Base-by-base conservation (phyloP, 129 eudicot species). In the Pittosporum tobira region DNA sequence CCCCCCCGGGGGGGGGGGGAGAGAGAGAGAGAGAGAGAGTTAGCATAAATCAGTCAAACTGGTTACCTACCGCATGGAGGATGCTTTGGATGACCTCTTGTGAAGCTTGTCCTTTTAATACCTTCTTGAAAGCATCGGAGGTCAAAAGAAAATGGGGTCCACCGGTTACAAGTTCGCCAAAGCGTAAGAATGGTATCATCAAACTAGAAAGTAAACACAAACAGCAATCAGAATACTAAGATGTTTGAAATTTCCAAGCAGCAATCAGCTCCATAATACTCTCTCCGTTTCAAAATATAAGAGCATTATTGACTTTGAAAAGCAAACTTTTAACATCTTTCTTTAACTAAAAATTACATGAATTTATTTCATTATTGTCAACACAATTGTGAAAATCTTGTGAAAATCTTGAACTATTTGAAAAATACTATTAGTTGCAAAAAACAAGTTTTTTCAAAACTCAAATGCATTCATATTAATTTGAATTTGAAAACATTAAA, bases 111-210 rank as follows among this genome's bases (percentile, higher is more conserved):
- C 99, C 99, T 47, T 94, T 83, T 56, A 91, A 72, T 14, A 91
- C 82, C 78, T 81, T 81, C 91, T 83, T 91, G 2, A 91, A 70
- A 64, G 99, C 99, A 76, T 87, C 99, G 46, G 96, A 54, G 31
- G 83, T 91, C 67, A 91, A 70, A 55, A 94, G 81, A 71, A 91
- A 91, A 86, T 91, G 96, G 55, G 72, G 79, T 51, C 94, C 96
- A 45, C 99, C 94, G 37, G 80, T 68, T 6, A 91, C 65, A 54
- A 70, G 64, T 77, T 91, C 99, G 64, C 99, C 99, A 72, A 87
- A 63, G 15, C 99, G 99, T 57, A 91, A 77, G 80, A 91, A 87
- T 48, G 87, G 87, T 59, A 91, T 59, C 65, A 91, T 67, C 88
- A 91, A 72, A 75, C 99, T 91, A 53, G 52, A 75, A 57, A 26